These are phyloP conservation scores for Polytrichum commune DNA, from an alignment of 225 moss, liverwort and hornwort genomes.

Conservation along the genomic window DNA sequence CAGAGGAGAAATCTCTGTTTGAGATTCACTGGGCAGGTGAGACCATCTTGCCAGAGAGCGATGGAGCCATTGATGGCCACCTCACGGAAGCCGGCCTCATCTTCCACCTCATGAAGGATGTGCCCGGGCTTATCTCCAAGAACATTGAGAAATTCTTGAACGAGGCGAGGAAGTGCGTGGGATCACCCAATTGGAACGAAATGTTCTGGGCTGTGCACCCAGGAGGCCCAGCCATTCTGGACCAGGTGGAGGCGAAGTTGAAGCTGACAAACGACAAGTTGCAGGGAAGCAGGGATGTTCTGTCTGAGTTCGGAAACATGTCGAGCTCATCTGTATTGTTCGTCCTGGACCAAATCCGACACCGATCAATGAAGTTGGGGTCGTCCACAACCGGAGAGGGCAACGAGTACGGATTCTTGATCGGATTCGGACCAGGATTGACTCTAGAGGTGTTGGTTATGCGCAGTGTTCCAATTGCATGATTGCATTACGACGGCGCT, in stretches of 20 bases:
- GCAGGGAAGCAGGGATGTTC: slow-evolving; percentile 23
- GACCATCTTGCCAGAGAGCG: slow-evolving; percentile 25
- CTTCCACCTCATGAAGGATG: slow-evolving; percentile 17
- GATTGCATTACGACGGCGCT: not conserved
- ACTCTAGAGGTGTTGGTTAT: slow-evolving; percentile 24
- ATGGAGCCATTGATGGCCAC: slow-evolving; percentile 31
- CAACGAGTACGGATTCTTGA: slow-evolving; percentile 29
- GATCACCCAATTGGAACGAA: slow-evolving; percentile 4
- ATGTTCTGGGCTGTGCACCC: slow-evolving; percentile 15
- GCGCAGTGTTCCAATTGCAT: slow-evolving; percentile 6
- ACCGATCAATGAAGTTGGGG: slow-evolving; percentile 21
- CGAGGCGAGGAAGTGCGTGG: slow-evolving; percentile 5
- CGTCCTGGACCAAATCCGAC: slow-evolving; percentile 31
- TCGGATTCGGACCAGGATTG: slow-evolving; percentile 33
- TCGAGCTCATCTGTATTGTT: slow-evolving; percentile 24
- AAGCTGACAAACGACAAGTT: slow-evolving; percentile 12
- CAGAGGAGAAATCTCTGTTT: slow-evolving; percentile 20
- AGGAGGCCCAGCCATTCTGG: slow-evolving; percentile 9
- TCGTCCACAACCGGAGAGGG: slow-evolving; percentile 27
- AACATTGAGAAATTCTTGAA: slow-evolving; percentile 12
- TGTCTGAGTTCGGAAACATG: slow-evolving; percentile 33
- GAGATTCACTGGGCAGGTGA: slow-evolving; percentile 31
- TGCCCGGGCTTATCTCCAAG: slow-evolving; percentile 7
- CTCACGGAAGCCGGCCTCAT: slow-evolving; percentile 27
- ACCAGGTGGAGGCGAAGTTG: slow-evolving; percentile 8